These are phyloP conservation scores for Fusarium nelsonii DNA, from an alignment of 2,329 filamentous ascomycete genomes.

Conservation along the genomic window DNA sequence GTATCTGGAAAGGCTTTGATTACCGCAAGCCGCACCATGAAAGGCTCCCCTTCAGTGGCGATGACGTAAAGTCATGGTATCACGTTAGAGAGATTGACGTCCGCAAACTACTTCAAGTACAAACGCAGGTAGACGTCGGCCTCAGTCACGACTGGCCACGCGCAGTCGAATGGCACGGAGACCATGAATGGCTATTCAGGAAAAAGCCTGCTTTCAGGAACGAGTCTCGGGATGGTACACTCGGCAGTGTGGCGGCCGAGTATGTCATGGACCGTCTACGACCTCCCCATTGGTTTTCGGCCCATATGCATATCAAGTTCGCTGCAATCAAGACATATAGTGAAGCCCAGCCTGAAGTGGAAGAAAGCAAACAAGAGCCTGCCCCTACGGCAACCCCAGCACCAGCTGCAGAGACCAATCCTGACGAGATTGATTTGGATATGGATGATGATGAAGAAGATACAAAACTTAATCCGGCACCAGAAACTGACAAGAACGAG, in stretches of 20 bases:
- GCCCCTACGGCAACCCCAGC: constrained; percentile 4
- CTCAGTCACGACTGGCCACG: constrained; percentile 97
- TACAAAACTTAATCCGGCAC: not conserved
- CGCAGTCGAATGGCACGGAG: constrained; percentile 82
- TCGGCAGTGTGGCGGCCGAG: constrained; percentile 85
- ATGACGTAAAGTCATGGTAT: constrained; percentile 85
- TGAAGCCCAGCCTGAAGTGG: constrained; percentile 52
- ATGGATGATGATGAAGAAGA: constrained; percentile 62
- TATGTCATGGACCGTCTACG: constrained; percentile 84
- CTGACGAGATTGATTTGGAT: constrained; percentile 78
- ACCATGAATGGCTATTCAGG: constrained; percentile 75
- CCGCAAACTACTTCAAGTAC: constrained; percentile 86
- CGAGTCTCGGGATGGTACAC: constrained; percentile 79
- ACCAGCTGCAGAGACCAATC: constrained; percentile 59
- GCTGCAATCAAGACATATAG: constrained; percentile 73
- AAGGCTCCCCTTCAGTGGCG: constrained; percentile 82
- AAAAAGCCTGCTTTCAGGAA: constrained; percentile 80
- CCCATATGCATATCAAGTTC: constrained; percentile 92
- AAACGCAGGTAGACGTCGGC: constrained; percentile 90
- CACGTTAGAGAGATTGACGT: constrained; percentile 91
- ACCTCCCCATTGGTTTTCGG: constrained; percentile 91
- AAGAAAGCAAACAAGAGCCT: constrained; percentile 20
- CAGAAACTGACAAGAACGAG: constrained; percentile 6
- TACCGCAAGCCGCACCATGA: constrained; percentile 88
- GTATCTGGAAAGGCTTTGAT: constrained; percentile 94